These are phyloP conservation scores for Fusarium sp. DNA, from an alignment of 2,329 filamentous ascomycete species.

Conservation along the genomic window DNA sequence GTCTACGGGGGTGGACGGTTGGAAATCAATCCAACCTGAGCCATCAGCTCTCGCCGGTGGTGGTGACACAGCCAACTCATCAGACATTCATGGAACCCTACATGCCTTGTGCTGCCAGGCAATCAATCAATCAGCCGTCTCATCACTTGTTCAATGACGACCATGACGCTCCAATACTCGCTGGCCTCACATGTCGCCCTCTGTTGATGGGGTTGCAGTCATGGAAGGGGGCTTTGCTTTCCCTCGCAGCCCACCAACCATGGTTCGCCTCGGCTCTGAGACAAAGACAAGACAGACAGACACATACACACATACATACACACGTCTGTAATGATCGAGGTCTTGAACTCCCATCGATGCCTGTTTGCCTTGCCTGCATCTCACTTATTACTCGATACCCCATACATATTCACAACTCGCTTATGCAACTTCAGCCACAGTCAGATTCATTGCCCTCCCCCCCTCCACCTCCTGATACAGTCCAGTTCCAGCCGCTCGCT, in stretches of 20 bases:
- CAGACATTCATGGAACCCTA: conserved; percentile 31
- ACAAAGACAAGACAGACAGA: background rate
- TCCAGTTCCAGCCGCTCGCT: background rate
- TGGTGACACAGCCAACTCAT: conserved; percentile 43
- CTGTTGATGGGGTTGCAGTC: conserved; percentile 4
- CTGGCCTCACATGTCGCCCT: conserved; percentile 2
- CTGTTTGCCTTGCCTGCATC: background rate
- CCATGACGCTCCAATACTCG: conserved; percentile 7
- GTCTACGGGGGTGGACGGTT: conserved; percentile 4
- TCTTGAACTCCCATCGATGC: background rate
- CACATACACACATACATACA: background rate
- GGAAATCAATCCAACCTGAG: background rate
- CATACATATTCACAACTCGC: conserved; percentile 6
- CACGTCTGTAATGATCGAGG: background rate
- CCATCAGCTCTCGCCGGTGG: conserved; percentile 4
- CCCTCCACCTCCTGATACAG: background rate
- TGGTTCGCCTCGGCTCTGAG: background rate
- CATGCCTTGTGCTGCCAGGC: conserved; percentile 18
- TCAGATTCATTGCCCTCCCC: background rate
- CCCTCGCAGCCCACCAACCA: background rate
- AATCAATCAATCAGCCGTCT: conserved; percentile 6
- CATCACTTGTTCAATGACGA: conserved; percentile 10
- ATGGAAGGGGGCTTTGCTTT: background rate
- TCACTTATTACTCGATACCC: background rate
- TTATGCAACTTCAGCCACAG: conserved; percentile 3